phyloP scores from a whole-genome alignment of 768 basidiomycete species.

The Polyporus arcularius region DNA sequence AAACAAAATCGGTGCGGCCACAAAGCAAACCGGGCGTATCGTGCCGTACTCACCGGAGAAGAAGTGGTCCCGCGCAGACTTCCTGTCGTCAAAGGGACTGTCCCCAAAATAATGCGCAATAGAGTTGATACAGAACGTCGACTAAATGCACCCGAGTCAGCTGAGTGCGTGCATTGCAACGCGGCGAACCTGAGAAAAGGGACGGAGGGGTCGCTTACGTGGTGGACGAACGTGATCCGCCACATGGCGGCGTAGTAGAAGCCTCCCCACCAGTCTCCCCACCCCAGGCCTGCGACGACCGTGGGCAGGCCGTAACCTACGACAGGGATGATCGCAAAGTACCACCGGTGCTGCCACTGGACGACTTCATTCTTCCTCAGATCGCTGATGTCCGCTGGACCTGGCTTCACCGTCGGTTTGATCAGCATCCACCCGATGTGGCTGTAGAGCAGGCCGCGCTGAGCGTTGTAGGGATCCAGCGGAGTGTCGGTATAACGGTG shows the following conservation, averaged over 20 bases:
- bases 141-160: conserved; percentile 28
- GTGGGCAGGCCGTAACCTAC: conserved; percentile 50
- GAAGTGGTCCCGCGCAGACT: conserved; percentile 50
- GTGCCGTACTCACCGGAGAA: conserved; percentile 35
- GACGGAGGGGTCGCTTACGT: conserved; percentile 35
- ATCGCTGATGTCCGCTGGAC: conserved; percentile 52
- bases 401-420: conserved; percentile 48
- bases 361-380: conserved; percentile 47
- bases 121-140: conserved; percentile 61
- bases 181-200: background rate
- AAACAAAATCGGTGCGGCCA: background rate
- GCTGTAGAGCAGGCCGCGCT: conserved; percentile 50
- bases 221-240: conserved; percentile 52
- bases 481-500: conserved; percentile 58
- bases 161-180: background rate
- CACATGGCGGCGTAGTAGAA: conserved; percentile 52
- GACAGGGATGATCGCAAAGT: conserved; percentile 42
- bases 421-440: conserved; percentile 58
- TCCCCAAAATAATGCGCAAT: conserved; percentile 61
- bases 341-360: conserved; percentile 54
- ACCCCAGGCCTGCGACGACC: conserved; percentile 48
- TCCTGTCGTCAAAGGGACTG: conserved; percentile 57
- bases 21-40: background rate
- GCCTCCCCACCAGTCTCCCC: conserved; percentile 58
- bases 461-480: conserved; percentile 57